Percentiles rank a stretch among this genome's conserved stretches.
Conservation (phyloP, 2,329 filamentous ascomycete species). For the Pseudocercospora vitis region DNA sequence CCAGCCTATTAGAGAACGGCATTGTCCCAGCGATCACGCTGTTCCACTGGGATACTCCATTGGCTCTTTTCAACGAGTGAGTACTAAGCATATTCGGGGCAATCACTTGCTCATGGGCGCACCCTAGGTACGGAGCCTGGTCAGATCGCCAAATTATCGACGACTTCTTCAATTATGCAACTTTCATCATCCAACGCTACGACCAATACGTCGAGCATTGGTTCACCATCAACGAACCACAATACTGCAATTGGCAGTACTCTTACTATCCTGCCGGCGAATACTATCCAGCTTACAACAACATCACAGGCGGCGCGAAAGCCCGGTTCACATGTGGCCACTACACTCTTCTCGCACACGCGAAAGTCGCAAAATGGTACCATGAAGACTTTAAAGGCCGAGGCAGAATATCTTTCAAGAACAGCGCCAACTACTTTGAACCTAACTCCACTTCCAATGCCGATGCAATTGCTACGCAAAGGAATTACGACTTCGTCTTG, state of each 20-base stretch:
- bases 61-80: constrained; percentile 4
- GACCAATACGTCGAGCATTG: constrained; percentile 42
- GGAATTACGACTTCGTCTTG: constrained; percentile 42
- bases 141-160: constrained; percentile 38
- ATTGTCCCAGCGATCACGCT: constrained; percentile 50
- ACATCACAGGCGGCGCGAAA: constrained; percentile 43
- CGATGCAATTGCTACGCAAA: constrained; percentile 39
- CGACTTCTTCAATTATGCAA: constrained; percentile 44
- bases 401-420: constrained; percentile 42
- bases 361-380: constrained; percentile 43
- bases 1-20: constrained; percentile 43
- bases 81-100: too few species aligned
- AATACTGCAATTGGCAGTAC: constrained; percentile 41
- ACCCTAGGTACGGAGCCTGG: constrained; percentile 45
- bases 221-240: constrained; percentile 47
- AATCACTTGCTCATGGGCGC: too few species aligned
- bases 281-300: constrained; percentile 48
- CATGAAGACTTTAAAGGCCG: constrained; percentile 44
- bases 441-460: constrained; percentile 39
- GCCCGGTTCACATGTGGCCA: constrained; percentile 38
- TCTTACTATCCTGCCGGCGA: constrained; percentile 39
- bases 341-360: constrained; percentile 41
- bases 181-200: constrained; percentile 41
- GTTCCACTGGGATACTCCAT: constrained; percentile 45
- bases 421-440: constrained; percentile 40